Conservation (phyloP, 768 basidiomycete species). For the Gyrodon lividus region DNA sequence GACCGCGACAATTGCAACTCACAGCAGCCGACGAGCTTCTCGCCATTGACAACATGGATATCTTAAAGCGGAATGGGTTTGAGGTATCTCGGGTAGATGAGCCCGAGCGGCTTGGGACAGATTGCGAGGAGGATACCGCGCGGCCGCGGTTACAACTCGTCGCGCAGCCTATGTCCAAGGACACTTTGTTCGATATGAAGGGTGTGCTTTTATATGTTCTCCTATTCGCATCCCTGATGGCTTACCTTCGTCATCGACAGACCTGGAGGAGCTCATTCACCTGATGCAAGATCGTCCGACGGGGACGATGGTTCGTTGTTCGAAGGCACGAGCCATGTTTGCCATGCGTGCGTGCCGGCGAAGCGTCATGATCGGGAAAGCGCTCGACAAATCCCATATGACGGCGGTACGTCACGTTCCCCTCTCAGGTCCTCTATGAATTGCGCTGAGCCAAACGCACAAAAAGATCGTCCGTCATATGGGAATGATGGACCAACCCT, state of each 20-base stretch:
- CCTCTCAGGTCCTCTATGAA: neutral
- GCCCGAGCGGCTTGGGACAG: constrained; percentile 5
- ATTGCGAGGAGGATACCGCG: neutral
- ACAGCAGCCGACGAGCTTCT: constrained; percentile 89
- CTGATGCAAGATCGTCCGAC: constrained; percentile 74
- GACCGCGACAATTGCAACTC: constrained; percentile 75
- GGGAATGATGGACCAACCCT: constrained; percentile 82
- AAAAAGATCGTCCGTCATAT: constrained; percentile 72
- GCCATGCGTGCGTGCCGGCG: constrained; percentile 94
- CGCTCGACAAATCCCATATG: constrained; percentile 80
- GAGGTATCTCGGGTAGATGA: constrained; percentile 65
- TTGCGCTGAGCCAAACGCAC: neutral
- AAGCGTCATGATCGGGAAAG: constrained; percentile 94
- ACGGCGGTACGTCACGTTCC: constrained; percentile 45
- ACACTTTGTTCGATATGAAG: constrained; percentile 84
- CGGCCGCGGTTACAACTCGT: constrained; percentile 54
- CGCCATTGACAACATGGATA: constrained; percentile 82
- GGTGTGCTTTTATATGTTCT: constrained; percentile 44
- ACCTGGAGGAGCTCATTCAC: constrained; percentile 90
- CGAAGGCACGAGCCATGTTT: constrained; percentile 94
- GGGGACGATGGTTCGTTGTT: constrained; percentile 86
- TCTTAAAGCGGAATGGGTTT: constrained; percentile 86
- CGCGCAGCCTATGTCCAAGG: constrained; percentile 90
- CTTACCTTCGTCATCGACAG: constrained; percentile 38
- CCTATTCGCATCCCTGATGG: neutral